Evolutionary conservation across 225 moss, liverwort and hornwort genomes (phyloP).

Genomic region (Climacium dendroides): DNA sequence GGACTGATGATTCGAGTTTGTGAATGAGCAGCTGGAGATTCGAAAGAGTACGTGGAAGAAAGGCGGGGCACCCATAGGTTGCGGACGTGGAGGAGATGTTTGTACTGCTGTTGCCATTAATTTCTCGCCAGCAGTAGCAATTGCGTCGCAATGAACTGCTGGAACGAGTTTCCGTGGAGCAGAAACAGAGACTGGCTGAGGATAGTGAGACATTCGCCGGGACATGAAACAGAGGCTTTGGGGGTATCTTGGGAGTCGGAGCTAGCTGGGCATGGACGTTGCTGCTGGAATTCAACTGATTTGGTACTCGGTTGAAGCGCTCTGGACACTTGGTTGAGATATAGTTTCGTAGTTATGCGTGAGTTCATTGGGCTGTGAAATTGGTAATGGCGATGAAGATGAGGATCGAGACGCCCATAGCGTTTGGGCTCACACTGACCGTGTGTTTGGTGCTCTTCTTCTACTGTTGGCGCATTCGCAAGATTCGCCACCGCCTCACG

Average conservation of each 20-base stretch:
- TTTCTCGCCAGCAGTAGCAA: not conserved
- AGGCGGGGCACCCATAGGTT: not conserved
- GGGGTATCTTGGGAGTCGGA: not conserved
- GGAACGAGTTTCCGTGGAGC: not conserved
- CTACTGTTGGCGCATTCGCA: conserved; percentile 51
- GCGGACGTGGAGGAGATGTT: not conserved
- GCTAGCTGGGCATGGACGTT: not conserved
- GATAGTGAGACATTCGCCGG: not conserved
- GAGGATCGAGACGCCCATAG: conserved; percentile 35
- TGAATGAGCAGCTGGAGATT: not conserved
- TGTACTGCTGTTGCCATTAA: not conserved
- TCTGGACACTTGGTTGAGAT: not conserved
- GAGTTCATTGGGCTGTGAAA: not conserved
- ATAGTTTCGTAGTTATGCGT: not conserved
- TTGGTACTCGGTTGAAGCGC: not conserved
- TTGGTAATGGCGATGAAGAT: not conserved
- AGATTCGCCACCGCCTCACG: conserved; percentile 24
- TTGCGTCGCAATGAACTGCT: not conserved
- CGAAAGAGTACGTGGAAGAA: not conserved
- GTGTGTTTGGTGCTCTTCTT: conserved; percentile 30
- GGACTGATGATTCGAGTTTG: not conserved
- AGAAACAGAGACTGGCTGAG: not conserved
- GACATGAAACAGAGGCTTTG: not conserved
- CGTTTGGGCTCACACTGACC: conserved; percentile 33
- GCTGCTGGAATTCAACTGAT: not conserved